Evolutionary conservation across 2,329 filamentous ascomycete species (phyloP), one percentile per base, ranked within the genome.

Genomic region (Magnaporthales sp.): DNA sequence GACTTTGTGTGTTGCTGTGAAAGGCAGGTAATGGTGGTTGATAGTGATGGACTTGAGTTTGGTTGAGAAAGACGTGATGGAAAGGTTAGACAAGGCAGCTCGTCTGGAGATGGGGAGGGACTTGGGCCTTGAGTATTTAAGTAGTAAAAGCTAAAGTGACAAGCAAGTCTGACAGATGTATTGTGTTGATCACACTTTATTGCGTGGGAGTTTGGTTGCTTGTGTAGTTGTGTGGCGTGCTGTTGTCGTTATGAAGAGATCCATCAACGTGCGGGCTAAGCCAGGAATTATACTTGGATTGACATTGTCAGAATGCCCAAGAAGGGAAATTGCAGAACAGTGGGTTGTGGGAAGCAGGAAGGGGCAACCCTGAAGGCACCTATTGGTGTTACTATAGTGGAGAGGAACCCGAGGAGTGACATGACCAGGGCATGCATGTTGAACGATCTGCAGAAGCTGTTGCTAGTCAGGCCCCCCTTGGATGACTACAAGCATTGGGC

Each of bases 171-270:
- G 38, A 51, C 38, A 51, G 38, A 51, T 51, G 38, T n/a, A 19
- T 51, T n/a, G 19, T 51, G 38, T 51, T 51, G 38, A 51, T 51
- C 38, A 51, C 38, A 19, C 19, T 51, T 51, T 51, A 8, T 51
- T 51, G 38, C 38, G 19, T 19, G 38, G 38, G 38, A 51, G 38
- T 51, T 51, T 51, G 38, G 19, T 51, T 7, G 38, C 5, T 51
- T 51, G 38, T 51, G 15, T n/a, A 51, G 3, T 51, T 51, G 19
- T n/a, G 38, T 51, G 38, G 38, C 38, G 38, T 51, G n/a, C 74
- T 63, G 54, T 61, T 10, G 15, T 62, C 46, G 46, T 22, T 51
- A 51, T 51, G 38, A 51, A n/a, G 38, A 51, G 38, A 51, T 51
- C 38, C 38, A 51, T 51, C 38, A 51, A 51, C 38, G 38, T 51